These are phyloP conservation scores for Fusarium dlaminii DNA, from an alignment of 2,329 filamentous ascomycete genomes.

Conservation along the genomic window DNA sequence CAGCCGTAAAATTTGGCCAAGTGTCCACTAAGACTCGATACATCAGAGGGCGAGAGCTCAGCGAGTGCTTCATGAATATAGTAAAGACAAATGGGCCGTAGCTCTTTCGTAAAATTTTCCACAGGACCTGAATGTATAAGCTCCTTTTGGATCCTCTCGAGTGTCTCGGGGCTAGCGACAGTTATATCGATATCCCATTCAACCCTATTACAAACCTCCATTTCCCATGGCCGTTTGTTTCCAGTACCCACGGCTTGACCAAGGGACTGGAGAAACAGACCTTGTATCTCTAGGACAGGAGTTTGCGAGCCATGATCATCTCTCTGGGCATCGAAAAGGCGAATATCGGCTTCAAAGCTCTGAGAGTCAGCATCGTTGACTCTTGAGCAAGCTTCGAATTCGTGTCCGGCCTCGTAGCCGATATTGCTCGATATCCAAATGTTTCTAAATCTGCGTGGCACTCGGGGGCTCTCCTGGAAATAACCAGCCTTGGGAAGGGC, in stretches of 20 bases:
- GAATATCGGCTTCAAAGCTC: neutral
- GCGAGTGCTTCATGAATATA: neutral
- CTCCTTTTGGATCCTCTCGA: neutral
- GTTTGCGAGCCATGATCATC: neutral
- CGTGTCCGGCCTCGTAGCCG: neutral
- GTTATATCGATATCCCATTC: neutral
- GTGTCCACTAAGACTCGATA: neutral
- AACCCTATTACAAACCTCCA: neutral
- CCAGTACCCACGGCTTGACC: neutral
- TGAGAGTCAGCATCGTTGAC: neutral
- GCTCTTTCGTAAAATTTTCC: neutral
- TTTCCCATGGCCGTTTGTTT: neutral
- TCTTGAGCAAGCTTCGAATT: neutral
- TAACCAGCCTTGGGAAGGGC: neutral
- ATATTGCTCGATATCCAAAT: neutral
- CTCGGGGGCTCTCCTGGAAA: neutral
- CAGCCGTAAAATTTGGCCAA: neutral
- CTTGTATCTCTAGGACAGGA: neutral
- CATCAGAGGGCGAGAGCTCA: neutral
- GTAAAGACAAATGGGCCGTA: neutral
- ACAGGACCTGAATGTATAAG: neutral
- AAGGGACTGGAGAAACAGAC: neutral
- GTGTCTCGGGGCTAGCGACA: neutral
- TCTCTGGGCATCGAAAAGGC: neutral
- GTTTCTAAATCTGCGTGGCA: neutral